Evolutionary conservation across 78 protist species (phyloP).

Genomic region (Blattamonas nauphoetae): DNA sequence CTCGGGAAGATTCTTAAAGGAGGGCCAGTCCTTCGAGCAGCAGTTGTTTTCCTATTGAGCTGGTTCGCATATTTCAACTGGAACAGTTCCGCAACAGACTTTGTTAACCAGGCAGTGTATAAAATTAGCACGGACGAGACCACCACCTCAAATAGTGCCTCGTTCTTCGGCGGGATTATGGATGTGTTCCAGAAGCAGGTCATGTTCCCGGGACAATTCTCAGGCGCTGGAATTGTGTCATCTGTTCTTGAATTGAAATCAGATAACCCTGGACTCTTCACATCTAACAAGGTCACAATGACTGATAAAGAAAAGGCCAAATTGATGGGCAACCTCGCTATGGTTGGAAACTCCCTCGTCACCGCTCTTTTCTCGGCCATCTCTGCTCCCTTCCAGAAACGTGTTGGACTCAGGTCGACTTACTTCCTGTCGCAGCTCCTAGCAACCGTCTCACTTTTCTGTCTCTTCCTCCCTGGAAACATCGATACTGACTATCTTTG

Average conservation of each 20-base stretch:
- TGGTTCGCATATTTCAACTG: neutral
- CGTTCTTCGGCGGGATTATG: too few species aligned
- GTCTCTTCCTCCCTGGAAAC: neutral
- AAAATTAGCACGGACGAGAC: too few species aligned
- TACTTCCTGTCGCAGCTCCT: constrained; percentile 2
- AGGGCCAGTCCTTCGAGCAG: constrained; percentile 3
- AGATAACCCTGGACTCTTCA: too few species aligned
- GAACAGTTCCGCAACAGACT: neutral
- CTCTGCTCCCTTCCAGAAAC: neutral
- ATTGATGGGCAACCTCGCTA: neutral
- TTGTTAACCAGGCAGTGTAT: neutral
- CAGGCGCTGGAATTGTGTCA: too few species aligned
- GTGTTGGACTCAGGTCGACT: neutral
- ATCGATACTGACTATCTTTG: neutral
- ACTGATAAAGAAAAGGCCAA: too few species aligned
- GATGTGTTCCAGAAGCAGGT: too few species aligned
- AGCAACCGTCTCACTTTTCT: neutral
- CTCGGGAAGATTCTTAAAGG: neutral
- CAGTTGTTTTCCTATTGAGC: neutral
- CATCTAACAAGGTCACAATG: too few species aligned
- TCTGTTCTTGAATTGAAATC: too few species aligned
- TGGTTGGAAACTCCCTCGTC: neutral
- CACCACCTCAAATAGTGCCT: too few species aligned
- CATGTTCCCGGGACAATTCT: too few species aligned
- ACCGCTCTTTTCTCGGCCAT: constrained; percentile 5